phyloP scores from a whole-genome alignment of 73 alveolate species.

The Paramecium sexaurelia region DNA sequence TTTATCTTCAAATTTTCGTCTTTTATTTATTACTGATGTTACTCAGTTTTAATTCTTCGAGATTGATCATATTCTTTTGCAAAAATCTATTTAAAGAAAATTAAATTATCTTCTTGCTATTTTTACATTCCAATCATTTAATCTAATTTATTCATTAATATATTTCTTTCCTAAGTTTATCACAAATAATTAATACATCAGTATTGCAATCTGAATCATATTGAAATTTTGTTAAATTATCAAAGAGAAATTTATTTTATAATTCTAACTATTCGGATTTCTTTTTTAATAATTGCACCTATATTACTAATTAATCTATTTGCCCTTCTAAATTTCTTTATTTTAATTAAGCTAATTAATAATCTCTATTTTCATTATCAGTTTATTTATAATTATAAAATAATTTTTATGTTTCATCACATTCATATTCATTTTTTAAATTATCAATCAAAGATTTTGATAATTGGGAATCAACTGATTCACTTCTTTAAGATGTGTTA shows the following conservation, averaged over 20 bases:
- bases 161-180: background rate
- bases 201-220: background rate
- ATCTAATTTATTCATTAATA: background rate
- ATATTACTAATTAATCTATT: background rate
- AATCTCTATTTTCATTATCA: too few relatives aligned
- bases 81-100: background rate
- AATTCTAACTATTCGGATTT: background rate
- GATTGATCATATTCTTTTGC: background rate
- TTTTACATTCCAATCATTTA: background rate
- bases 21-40: background rate
- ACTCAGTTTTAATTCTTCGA: background rate
- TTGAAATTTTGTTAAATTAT: background rate
- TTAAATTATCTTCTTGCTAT: background rate
- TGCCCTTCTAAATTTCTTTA: background rate
- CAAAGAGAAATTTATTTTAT: background rate
- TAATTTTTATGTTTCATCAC: background rate
- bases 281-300: background rate
- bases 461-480: background rate
- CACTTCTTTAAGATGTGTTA: background rate
- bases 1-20: background rate
- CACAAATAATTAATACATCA: background rate
- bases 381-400: background rate
- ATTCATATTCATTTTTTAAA: background rate
- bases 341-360: background rate
- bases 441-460: background rate